Base-by-base conservation (phyloP, 768 basidiomycete genomes). In the Kwoniella botswanensis region DNA sequence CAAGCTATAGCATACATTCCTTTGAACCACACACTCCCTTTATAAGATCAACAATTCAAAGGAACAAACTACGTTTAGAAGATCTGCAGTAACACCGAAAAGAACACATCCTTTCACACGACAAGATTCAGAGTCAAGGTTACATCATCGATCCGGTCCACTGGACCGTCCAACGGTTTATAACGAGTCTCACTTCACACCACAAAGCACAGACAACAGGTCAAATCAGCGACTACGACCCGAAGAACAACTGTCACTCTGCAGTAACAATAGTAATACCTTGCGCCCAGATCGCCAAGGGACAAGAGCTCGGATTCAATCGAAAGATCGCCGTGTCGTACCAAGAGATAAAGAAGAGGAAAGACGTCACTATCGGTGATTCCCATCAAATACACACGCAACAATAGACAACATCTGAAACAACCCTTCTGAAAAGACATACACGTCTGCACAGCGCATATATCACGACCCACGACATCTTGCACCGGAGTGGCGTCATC, bases 11-110 rank as follows among this genome's bases (percentile, higher is more conserved):
- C 50, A 15, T 61, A 61, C 59, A 61, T 61, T 61, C 59, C 18
- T 61, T 61, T 61, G 59, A 61, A 22, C 10, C 15, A 61, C 21
- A 61, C 59, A 61, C 59, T 61, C 59, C 59, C 41, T 61, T 61
- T 44, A 61, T 43, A 2, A 17, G 7, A 17, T 43, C 42, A 43
- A n/a, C 15, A 9, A 17, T 44, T 42, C 4, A 61, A 42, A 21
- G 59, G 59, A 44, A 61, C 35, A 35, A 42, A 15, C 1, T 3
- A 61, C 2, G 13, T 43, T 1, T 21, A 61, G 59, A 61, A 44
- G 35, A 43, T 61, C 59, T 17, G 46, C 59, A 26, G 26, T 41
- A 61, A 26, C 18, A 61, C 35, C 7, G 5, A 61, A 17, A 61
- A 42, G 11, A 43, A 61, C 0, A 42, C 12, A 26, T 61, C n/a